phyloP scores from a whole-genome alignment of 805 yeast genomes.

The Myxozyma monticola region DNA sequence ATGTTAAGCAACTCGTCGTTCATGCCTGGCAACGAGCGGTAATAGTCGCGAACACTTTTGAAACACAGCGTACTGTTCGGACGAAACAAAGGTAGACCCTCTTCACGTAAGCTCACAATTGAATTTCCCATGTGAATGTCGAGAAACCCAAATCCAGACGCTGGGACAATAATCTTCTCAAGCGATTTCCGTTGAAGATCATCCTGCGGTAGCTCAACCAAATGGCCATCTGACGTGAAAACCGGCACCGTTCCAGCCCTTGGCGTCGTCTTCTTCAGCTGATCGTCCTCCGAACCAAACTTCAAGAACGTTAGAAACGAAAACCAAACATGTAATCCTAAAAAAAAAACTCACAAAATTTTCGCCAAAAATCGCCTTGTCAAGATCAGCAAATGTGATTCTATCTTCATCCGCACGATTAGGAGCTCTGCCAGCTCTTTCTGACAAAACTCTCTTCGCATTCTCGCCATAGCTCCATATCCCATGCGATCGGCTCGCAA shows the following conservation, averaged over 20 bases:
- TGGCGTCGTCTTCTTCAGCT: too few species aligned
- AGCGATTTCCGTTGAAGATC: too few species aligned
- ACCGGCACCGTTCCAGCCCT: too few species aligned
- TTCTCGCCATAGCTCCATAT: slow-evolving; percentile 19
- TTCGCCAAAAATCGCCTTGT: slow-evolving; percentile 50
- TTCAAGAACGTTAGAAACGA: too few species aligned
- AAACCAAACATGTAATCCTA: too few species aligned
- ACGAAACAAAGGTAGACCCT: slow-evolving; percentile 13
- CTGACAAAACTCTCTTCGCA: neutral
- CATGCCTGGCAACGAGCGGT: neutral
- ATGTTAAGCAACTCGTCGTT: slow-evolving; percentile 32
- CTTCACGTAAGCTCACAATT: slow-evolving; percentile 3
- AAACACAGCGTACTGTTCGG: slow-evolving; percentile 6
- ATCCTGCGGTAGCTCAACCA: too few species aligned
- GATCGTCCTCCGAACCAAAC: too few species aligned
- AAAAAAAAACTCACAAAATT: slow-evolving; percentile 10
- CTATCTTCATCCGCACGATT: slow-evolving; percentile 18
- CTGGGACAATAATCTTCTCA: too few species aligned
- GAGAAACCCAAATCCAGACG: slow-evolving; percentile 12
- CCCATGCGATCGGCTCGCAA: slow-evolving; percentile 9
- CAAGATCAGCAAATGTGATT: slow-evolving; percentile 45
- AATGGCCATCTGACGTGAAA: too few species aligned
- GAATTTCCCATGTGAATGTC: slow-evolving; percentile 8
- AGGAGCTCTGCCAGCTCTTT: neutral
- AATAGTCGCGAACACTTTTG: slow-evolving; percentile 1